A percentile compares a stretch with the other conserved stretches of the same genome.
Conservation (phyloP, 2,329 filamentous ascomycete genomes). For the Fusarium subtropicale region DNA sequence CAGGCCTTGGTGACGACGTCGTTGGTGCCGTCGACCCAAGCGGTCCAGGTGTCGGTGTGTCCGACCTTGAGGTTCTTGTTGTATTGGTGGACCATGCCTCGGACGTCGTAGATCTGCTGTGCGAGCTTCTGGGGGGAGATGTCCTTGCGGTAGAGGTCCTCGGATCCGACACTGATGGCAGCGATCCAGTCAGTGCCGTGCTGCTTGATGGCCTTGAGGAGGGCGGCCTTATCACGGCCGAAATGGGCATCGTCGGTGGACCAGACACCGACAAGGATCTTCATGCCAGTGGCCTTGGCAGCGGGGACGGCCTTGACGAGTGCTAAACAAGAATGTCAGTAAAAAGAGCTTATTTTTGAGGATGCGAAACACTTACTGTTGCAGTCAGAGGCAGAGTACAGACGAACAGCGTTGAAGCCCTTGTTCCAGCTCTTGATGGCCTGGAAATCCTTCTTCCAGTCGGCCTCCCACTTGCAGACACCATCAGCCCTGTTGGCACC, state of each 20-base stretch:
- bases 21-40: slow-evolving; percentile 43
- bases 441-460: slow-evolving; percentile 46
- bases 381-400: slow-evolving; percentile 40
- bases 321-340: slow-evolving; percentile 15
- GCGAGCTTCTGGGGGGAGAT: slow-evolving; percentile 42
- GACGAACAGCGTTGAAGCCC: slow-evolving; percentile 43
- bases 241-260: slow-evolving; percentile 42
- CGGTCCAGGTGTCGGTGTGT: slow-evolving; percentile 44
- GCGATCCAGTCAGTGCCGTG: slow-evolving; percentile 44
- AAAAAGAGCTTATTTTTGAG: neutral
- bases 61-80: slow-evolving; percentile 44
- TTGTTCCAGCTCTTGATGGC: slow-evolving; percentile 44
- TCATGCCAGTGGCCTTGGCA: slow-evolving; percentile 43
- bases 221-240: slow-evolving; percentile 42
- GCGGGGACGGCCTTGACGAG: slow-evolving; percentile 43
- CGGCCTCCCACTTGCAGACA: slow-evolving; percentile 38
- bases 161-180: slow-evolving; percentile 42
- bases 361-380: slow-evolving; percentile 28
- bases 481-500: slow-evolving; percentile 42
- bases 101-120: slow-evolving; percentile 44
- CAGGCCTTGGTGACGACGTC: slow-evolving; percentile 43
- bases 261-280: slow-evolving; percentile 43
- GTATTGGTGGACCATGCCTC: slow-evolving; percentile 42
- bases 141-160: slow-evolving; percentile 44
- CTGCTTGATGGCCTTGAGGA: slow-evolving; percentile 43